Evolutionary conservation across 805 yeast species (phyloP), one percentile per base, ranked within the genome.

Genomic region (Debaryomyces hansenii): DNA sequence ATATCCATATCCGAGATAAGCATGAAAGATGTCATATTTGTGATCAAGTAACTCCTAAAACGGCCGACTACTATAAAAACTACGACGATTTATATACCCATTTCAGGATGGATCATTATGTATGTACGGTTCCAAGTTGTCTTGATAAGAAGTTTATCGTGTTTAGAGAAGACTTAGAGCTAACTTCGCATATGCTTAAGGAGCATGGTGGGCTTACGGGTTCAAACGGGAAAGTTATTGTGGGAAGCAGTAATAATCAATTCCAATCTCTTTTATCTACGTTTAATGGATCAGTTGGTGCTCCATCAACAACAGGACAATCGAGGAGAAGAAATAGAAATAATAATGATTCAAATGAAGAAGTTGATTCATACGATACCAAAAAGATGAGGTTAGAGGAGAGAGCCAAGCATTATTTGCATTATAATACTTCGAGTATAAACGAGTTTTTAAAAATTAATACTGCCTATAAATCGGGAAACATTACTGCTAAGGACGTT

Each of bases 21-120:
- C 99, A 94, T 64, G 97, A 91, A 61, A 82, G 84, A 53, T 94
- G 99, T 64, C 88, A 84, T 56, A 83, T 94, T 28, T 94, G 99
- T 69, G 96, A 90, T 54, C 84, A 80, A 60, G 63, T 78, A 12
- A 67, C 72, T 21, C 95, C 95, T 0, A 84, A 81, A 54, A 58
- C 60, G 4, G 72, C 74, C 0, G 70, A 66, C 43, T 90, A 87
- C 66, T 94, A 85, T 68, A 76, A 76, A 53, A 79, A 91, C 63
- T 92, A 92, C 60, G 85, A 85, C 38, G 73, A 81, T 34, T 72
- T 94, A 45, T 86, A 82, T 55, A 70, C 72, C 12, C 99, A 94
- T 70, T 94, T 94, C 66, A 74, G 71, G 54, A 63, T 60, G 4
- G 82, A 77, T 36, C 99, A 94, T 65, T 89, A 73, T 64, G 82